Evolutionary conservation across 768 basidiomycete species (phyloP).

Genomic region (Russula brevipes): DNA sequence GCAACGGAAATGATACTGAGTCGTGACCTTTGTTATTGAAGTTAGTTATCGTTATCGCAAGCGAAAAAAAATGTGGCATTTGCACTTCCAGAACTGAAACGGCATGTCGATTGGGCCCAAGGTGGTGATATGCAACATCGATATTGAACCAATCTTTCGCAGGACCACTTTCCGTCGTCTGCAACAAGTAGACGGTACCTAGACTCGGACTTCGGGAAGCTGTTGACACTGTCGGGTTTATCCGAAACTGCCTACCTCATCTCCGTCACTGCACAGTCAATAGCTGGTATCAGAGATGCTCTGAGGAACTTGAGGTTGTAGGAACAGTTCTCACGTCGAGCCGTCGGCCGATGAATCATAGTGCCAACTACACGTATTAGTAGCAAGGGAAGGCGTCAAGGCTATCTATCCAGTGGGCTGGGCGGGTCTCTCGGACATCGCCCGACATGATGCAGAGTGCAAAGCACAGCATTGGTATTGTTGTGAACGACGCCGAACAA

Average conservation of each 20-base stretch:
- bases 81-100: slow-evolving; percentile 64
- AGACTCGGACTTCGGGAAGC: no score
- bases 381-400: slow-evolving; percentile 29
- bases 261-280: no score
- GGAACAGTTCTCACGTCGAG: neutral
- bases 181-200: no score
- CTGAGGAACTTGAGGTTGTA: no score
- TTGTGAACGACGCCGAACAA: no score
- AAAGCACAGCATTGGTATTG: slow-evolving; percentile 34
- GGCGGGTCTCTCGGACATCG: slow-evolving; percentile 37
- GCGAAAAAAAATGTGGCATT: no score
- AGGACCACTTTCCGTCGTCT: neutral
- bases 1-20: slow-evolving; percentile 43
- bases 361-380: slow-evolving; percentile 38
- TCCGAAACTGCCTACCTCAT: no score
- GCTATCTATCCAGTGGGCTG: slow-evolving; percentile 52
- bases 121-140: slow-evolving; percentile 40
- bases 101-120: slow-evolving; percentile 63
- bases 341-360: slow-evolving; percentile 29
- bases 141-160: neutral
- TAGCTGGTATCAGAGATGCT: no score
- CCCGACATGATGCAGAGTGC: slow-evolving; percentile 77
- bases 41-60: no score
- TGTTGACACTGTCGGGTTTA: no score
- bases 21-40: slow-evolving; percentile 74